Conservation (phyloP, 306 rosid genomes). For the Vigna reflexopilosa region DNA sequence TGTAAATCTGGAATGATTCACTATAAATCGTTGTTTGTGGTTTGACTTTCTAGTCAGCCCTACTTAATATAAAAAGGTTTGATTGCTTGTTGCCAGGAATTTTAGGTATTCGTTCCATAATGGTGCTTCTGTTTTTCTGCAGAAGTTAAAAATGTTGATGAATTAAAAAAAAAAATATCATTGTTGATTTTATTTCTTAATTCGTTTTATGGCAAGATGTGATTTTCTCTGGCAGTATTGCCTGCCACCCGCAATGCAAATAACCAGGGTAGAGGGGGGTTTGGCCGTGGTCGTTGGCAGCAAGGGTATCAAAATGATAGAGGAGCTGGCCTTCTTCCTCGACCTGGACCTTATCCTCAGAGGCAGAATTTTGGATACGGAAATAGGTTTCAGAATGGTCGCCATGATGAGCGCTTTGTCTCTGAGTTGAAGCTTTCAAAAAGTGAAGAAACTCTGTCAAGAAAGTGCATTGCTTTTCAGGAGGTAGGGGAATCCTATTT, state of each 20-base stretch:
- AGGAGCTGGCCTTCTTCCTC: conserved; percentile 92
- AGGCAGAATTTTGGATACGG: conserved; percentile 79
- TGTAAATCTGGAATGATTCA: background rate
- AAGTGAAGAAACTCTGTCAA: conserved; percentile 72
- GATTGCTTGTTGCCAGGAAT: conserved; percentile 6
- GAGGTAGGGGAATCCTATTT: conserved; percentile 48
- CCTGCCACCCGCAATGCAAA: conserved; percentile 53
- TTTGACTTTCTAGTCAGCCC: background rate
- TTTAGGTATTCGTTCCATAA: background rate
- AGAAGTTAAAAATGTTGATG: conserved; percentile 20
- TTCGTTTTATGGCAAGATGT: conserved; percentile 49
- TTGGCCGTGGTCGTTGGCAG: conserved; percentile 66
- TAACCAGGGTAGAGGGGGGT: conserved; percentile 55
- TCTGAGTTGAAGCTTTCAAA: conserved; percentile 85
- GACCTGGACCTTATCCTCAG: conserved; percentile 91
- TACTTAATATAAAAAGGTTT: background rate
- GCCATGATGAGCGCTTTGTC: conserved; percentile 82
- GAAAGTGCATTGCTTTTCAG: conserved; percentile 67
- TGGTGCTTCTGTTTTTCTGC: conserved; percentile 17
- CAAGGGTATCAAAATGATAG: conserved; percentile 71
- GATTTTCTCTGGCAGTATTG: conserved; percentile 57
- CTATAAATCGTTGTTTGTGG: background rate
- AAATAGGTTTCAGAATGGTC: conserved; percentile 70
- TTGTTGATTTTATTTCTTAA: conserved; percentile 46
- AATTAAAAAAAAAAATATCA: conserved; percentile 33